Percentiles rank a stretch among this genome's conserved stretches.
These are phyloP conservation scores for Cutaneotrichosporon mucoides DNA, from an alignment of 1,284 basidiomycete genomes.

Conservation along the genomic window DNA sequence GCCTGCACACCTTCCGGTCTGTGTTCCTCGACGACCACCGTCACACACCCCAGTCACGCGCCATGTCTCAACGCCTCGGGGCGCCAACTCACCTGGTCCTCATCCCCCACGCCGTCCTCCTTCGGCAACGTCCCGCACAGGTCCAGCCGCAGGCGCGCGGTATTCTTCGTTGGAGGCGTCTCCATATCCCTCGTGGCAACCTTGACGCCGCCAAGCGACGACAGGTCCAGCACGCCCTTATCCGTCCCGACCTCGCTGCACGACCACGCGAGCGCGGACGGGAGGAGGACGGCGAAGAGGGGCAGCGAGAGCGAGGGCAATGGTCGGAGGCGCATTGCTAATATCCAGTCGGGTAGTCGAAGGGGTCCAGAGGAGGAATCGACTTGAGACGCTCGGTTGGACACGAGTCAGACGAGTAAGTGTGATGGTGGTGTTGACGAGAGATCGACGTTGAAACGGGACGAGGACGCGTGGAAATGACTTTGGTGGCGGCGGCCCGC, in stretches of 20 bases:
- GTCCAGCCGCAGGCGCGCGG: slow-evolving; percentile 35
- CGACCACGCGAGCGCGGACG: slow-evolving; percentile 2
- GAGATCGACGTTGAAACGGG: no score
- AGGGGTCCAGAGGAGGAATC: no score
- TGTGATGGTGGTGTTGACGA: no score
- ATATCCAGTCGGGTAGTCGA: no score
- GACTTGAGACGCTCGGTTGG: no score
- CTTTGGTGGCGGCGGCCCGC: no score
- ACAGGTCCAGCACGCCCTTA: slow-evolving; percentile 29
- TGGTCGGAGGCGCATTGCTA: slow-evolving; percentile 1
- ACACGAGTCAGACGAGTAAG: no score
- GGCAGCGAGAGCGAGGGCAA: neutral
- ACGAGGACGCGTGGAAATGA: no score
- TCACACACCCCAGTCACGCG: no score
- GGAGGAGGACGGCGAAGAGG: neutral
- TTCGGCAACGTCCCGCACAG: slow-evolving; percentile 30
- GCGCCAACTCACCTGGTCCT: slow-evolving; percentile 41
- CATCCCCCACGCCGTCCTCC: slow-evolving; percentile 35
- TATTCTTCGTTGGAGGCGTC: slow-evolving; percentile 44
- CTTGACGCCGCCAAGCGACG: slow-evolving; percentile 27
- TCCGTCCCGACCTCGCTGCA: slow-evolving; percentile 5
- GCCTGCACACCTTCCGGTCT: no score
- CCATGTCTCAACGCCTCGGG: no score
- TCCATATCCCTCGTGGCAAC: slow-evolving; percentile 26
- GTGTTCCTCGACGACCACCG: no score